Percentiles rank a stretch among this genome's conserved stretches.
Conservation (phyloP, 805 yeast species). For the Metschnikowia continentalis region DNA sequence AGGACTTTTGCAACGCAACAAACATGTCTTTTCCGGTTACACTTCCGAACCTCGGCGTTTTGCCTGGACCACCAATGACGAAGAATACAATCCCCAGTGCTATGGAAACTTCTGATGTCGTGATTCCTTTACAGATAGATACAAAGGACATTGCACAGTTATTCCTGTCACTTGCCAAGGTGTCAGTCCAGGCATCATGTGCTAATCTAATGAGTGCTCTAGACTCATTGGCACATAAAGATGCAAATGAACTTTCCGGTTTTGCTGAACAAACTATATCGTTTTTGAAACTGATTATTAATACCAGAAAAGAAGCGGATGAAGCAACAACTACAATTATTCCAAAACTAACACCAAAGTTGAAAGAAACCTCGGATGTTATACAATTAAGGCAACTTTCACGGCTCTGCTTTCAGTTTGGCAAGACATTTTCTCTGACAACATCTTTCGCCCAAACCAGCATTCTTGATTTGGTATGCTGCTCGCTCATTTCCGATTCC, state of each 20-base stretch:
- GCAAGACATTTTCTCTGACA: constrained; percentile 2
- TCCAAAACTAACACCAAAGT: neutral
- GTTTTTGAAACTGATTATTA: neutral
- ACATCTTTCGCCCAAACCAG: constrained; percentile 1
- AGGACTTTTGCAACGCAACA: constrained; percentile 2
- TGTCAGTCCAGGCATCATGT: neutral
- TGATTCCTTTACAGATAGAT: neutral
- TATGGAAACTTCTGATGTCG: no score
- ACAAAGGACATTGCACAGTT: neutral
- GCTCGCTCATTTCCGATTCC: neutral
- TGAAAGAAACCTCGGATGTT: neutral
- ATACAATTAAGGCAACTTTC: constrained; percentile 5
- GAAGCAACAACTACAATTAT: neutral
- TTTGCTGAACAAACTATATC: neutral
- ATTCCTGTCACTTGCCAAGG: neutral
- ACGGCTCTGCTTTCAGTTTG: constrained; percentile 10
- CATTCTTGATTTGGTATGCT: constrained; percentile 2
- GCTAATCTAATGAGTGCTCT: neutral
- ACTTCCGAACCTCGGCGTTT: neutral
- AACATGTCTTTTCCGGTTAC: neutral
- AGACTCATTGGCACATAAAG: neutral
- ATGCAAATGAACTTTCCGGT: neutral
- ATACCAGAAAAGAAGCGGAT: neutral
- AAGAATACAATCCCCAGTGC: neutral
- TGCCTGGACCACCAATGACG: neutral